Base-by-base conservation (phyloP, 1,284 basidiomycete genomes). In the Puccinia triticina region DNA sequence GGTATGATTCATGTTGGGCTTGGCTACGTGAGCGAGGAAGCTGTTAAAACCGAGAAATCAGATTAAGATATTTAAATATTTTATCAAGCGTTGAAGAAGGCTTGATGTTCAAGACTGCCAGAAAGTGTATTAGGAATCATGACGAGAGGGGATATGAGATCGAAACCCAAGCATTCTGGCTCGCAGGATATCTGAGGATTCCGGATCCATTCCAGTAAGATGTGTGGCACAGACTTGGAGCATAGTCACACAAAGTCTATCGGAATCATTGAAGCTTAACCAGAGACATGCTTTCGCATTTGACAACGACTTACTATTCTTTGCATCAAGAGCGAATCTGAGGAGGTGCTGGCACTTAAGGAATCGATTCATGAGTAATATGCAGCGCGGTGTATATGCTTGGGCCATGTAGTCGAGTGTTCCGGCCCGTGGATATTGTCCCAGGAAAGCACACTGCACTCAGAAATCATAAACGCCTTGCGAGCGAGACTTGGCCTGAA, bases 31-130 rank as follows among this genome's bases (percentile, higher is more conserved):
- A 66, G 61, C 26, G 26, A 43, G 40, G 40, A 34, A 61, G 34
- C 59, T 61, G 59, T 61, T 61, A 61, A 61, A 61, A 61, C 10
- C 32, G 12, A 61, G 59, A 61, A 32, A 61, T 61, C 55, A n/a
- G 55, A 57, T 57, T 21, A 29, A 34, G 29, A 32, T 34, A 61
- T 11, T 16, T 29, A 1, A 12, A 43, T 43, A 43, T 43, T 43
- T 43, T 43, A 43, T 43, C 59, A 61, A 61, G 59, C 29, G 59
- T 34, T 61, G 59, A 29, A 34, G 34, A 61, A 8, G 18, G 59
- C 32, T 61, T 61, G 59, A 61, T 61, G 59, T 29, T 61, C 59
- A 61, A 61, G 59, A 61, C 61, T 37, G 4, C 59, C 29, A 23
- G 34, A 40, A 66, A 66, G 61, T 40, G 1, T 66, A 66, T 66